Evolutionary conservation across 2,329 filamentous ascomycete species (phyloP), one percentile per base, ranked within the genome.

Genomic region (Elsinoe fawcettii): DNA sequence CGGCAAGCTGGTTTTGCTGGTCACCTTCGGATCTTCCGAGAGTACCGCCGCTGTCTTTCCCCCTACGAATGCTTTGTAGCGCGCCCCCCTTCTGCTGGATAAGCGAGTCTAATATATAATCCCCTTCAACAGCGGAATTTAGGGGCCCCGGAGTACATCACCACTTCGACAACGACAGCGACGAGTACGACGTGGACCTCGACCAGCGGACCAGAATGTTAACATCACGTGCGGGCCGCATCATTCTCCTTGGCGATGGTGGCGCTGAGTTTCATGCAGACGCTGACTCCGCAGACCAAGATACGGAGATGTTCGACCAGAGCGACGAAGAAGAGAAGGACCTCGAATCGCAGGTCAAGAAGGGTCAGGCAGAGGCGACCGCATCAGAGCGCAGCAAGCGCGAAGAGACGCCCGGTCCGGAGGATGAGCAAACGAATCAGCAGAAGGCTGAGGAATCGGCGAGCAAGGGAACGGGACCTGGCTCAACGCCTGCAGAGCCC

Each of bases 221-320:
- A 72, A 86, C 85, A 70, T 87, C 86, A 71, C 83, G 83, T 71
- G 75, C 77, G 59, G 90, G 90, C 65, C 85, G 91, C 66, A 90
- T 96, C 72, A 97, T 97, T 72, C 85, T 96, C 70, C 82, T 99
- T 65, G 91, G 92, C 64, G 91, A 97, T 77, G 93, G 92, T 67
- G 95, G 90, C 67, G 91, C 96, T 77, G 58, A 60, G 58, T 66
- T 66, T 51, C 59, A 68, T 51, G 54, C 54, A 46, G 54, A 56
- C 41, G 39, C 39, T 47, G 54, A 56, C 41, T 46, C 39, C 14
- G 54, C 30, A 37, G 68, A 70, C 58, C 65, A 65, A 54, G 90
- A 96, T 69, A 84, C 87, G 63, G 90, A 96, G 67, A 92, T 96
- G 85, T 95, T 96, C 74, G 90, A 96, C 72, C 86, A 90, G 66